Conservation (phyloP, 371 early-diverging fungal genomes). For the Lichtheimia corymbifera region DNA sequence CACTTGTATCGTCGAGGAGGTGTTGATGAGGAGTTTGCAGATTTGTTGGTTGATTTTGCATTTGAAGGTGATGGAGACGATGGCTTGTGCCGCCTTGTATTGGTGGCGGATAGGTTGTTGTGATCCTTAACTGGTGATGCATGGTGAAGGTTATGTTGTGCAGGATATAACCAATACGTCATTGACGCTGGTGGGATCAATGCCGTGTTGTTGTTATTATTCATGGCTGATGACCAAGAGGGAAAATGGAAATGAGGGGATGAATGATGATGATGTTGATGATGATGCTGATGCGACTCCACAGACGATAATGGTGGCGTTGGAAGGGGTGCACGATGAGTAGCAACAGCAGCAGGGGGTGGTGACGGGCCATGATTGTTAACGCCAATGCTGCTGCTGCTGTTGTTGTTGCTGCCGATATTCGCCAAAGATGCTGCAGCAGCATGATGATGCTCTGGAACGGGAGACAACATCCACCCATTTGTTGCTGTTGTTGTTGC, state of each 20-base stretch:
- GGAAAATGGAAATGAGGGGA: not conserved
- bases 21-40: conserved; percentile 3
- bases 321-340: not conserved
- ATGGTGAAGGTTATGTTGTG: too few species aligned
- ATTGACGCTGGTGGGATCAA: too few species aligned
- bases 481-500: not conserved
- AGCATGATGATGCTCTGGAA: not conserved
- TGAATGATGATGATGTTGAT: conserved; percentile 2
- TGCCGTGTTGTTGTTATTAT: too few species aligned
- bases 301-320: not conserved
- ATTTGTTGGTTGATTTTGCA: not conserved
- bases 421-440: conserved; percentile 1
- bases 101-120: not conserved
- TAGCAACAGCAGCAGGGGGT: not conserved
- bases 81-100: too few species aligned
- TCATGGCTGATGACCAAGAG: too few species aligned
- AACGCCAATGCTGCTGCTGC: conserved; percentile 1
- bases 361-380: not conserved
- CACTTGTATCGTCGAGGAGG: conserved; percentile 40
- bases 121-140: not conserved
- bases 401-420: not conserved
- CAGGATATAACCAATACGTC: too few species aligned
- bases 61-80: not conserved
- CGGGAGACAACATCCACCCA: not conserved
- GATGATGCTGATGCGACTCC: conserved; percentile 1